These are phyloP conservation scores for Penicillium salamii DNA, from an alignment of 495 filamentous ascomycete genomes.

Conservation along the genomic window DNA sequence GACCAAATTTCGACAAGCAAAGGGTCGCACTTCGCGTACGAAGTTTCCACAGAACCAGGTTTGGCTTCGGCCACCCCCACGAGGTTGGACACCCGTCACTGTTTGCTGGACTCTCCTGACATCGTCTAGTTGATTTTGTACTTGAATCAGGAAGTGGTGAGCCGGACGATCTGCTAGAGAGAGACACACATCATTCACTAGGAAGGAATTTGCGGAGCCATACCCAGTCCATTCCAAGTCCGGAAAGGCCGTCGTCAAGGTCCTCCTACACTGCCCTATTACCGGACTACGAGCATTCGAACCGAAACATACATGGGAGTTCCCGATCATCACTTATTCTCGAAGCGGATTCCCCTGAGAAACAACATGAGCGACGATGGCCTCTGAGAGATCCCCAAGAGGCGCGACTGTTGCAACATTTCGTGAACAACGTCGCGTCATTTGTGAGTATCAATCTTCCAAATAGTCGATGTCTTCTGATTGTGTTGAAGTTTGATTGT, in stretches of 20 bases:
- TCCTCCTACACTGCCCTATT: not conserved
- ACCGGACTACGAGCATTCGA: not conserved
- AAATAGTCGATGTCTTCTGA: not conserved
- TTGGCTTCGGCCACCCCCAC: constrained; percentile 23
- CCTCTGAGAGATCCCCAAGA: constrained; percentile 23
- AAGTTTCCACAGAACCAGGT: constrained; percentile 26
- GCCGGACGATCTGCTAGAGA: not conserved
- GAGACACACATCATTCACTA: not conserved
- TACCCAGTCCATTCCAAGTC: not conserved
- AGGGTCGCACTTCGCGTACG: constrained; percentile 9
- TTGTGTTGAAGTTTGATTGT: constrained; percentile 48
- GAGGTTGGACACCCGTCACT: constrained; percentile 14
- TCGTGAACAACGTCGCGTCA: constrained; percentile 20
- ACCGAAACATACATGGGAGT: not conserved
- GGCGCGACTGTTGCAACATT: constrained; percentile 19
- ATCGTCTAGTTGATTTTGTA: constrained; percentile 19
- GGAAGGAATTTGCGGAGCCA: not conserved
- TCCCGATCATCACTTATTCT: not conserved
- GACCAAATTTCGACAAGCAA: constrained; percentile 17
- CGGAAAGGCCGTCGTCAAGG: not conserved
- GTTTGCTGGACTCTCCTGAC: not conserved
- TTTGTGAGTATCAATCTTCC: constrained; percentile 15
- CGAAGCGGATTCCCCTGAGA: not conserved
- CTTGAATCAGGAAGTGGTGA: constrained; percentile 22
- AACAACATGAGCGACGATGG: constrained; percentile 10